Evolutionary conservation across 331 rosid genomes (phyloP), one percentile per base, ranked within the genome.

Genomic region (Erythrophleum ivorense): DNA sequence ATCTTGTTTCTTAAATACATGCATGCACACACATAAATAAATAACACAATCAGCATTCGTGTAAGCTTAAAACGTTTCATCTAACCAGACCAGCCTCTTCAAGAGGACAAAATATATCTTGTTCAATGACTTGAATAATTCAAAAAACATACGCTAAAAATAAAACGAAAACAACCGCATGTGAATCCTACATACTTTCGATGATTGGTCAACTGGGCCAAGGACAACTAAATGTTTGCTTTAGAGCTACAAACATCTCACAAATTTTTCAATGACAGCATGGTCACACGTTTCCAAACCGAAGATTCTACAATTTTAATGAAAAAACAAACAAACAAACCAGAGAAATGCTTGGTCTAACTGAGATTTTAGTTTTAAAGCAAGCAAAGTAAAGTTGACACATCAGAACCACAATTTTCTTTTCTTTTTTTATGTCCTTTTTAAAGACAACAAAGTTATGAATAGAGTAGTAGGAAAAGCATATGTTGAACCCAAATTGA

Each of bases 391-490:
- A 34, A 29, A 31, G 60, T 59, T 71, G 54, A 52, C 6, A 76
- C 66, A 54, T 75, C 54, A 76, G 4, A 45, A 33, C 60, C 38
- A 55, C 59, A 69, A 48, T 72, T 1, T 33, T 48, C 3, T 3
- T 21, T 45, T 4, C 9, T 24, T 24, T 24, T 24, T 1, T 12
- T 19, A 3, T 43, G 3, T 43, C 9, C 29, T 24, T 45, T 29
- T 41, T 12, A 15, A 29, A 66, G 40, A 5, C 48, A 65, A 52
- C n/a, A 66, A 49, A 31, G 15, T 18, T 34, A 71, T 2, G 16
- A 78, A 36, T 1, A 75, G 21, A 73, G 31, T 41, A 48, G 50
- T 14, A 77, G 64, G 9, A 65, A 81, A 78, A 85, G 29, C 29
- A 73, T 9, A 69, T 24, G n/a, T 19, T 50, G 78, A 68, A 69